Conservation (phyloP, 257 asterid genomes). For the Cynanchum wilfordii region DNA sequence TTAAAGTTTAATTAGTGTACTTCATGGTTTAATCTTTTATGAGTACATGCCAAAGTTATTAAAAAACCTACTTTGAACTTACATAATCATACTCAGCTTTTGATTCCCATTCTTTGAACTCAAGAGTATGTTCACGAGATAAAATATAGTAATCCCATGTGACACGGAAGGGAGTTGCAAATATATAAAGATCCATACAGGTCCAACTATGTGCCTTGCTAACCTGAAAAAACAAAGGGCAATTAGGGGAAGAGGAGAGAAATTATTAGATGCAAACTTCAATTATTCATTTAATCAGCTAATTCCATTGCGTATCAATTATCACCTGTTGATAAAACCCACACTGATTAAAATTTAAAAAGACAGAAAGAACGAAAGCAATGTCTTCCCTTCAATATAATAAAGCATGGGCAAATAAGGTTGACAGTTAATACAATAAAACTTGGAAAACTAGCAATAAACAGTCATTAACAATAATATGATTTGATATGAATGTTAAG, state of each 20-base stretch:
- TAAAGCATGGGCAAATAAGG: neutral
- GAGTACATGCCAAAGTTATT: neutral
- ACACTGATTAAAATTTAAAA: neutral
- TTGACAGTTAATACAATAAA: neutral
- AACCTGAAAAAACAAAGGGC: conserved; percentile 35
- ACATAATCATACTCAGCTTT: conserved; percentile 70
- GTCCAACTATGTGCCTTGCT: conserved; percentile 78
- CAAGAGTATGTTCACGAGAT: conserved; percentile 75
- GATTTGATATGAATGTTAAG: neutral
- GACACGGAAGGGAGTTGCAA: conserved; percentile 83
- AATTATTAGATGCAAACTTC: neutral
- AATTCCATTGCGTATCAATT: neutral
- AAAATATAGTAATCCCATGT: conserved; percentile 81
- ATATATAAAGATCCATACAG: conserved; percentile 80
- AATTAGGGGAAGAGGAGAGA: neutral
- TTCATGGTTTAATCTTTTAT: conserved; percentile 3
- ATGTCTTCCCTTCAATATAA: neutral
- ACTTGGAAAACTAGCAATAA: neutral
- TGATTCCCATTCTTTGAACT: conserved; percentile 76
- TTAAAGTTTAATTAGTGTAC: neutral
- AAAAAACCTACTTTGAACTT: conserved; percentile 26
- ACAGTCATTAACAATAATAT: neutral
- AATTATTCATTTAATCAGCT: neutral
- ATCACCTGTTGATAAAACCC: neutral
- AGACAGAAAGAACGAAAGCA: neutral